Percentiles rank a stretch among this genome's conserved stretches.
Evolutionary conservation across 1,139 yeast genomes (phyloP).

Genomic region (Spencermartinsiella ligniputridi): DNA sequence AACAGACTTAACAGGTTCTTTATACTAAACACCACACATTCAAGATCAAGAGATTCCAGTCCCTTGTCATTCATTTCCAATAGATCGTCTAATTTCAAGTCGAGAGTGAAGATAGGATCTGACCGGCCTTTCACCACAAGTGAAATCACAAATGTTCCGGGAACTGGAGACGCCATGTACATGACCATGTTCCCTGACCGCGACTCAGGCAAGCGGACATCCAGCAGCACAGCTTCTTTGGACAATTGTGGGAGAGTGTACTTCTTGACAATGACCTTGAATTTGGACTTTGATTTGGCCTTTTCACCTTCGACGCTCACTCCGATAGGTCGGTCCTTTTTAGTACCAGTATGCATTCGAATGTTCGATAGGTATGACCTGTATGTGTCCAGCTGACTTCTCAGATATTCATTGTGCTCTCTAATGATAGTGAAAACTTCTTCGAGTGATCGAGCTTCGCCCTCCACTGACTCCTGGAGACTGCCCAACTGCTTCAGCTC

Average conservation of each 20-base stretch:
- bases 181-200: conserved; percentile 23
- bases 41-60: conserved; percentile 30
- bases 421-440: conserved; percentile 34
- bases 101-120: conserved; percentile 30
- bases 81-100: conserved; percentile 35
- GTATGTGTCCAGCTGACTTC: conserved; percentile 36
- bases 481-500: conserved; percentile 38
- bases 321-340: conserved; percentile 28
- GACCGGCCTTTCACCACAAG: conserved; percentile 32
- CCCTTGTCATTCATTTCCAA: conserved; percentile 32
- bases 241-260: conserved; percentile 31
- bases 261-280: conserved; percentile 29
- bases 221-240: conserved; percentile 31
- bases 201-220: conserved; percentile 28
- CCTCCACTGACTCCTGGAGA: conserved; percentile 33
- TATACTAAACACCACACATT: conserved; percentile 31
- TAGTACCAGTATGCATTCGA: conserved; percentile 34
- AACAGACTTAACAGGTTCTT: conserved; percentile 24
- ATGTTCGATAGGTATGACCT: conserved; percentile 36
- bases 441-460: conserved; percentile 34
- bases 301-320: conserved; percentile 23
- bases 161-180: conserved; percentile 33
- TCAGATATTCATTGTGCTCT: conserved; percentile 37
- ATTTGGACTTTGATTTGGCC: conserved; percentile 21
- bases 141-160: conserved; percentile 37